phyloP scores from a whole-genome alignment of 176 grass and related monocot species.

The Dendrocalamus sinicus region DNA sequence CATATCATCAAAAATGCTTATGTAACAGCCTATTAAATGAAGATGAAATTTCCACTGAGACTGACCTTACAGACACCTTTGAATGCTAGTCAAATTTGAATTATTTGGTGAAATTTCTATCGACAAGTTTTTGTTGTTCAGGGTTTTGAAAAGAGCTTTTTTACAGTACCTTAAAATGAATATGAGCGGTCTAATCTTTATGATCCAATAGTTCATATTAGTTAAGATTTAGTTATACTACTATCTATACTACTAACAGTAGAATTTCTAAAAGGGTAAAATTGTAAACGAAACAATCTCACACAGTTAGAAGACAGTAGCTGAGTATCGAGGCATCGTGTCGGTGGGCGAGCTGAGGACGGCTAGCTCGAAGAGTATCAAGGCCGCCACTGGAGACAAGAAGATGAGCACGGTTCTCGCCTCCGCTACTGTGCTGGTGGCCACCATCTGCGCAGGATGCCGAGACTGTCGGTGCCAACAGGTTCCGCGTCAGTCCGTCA shows the following conservation, averaged over 20 bases:
- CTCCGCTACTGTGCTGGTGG: constrained; percentile 71
- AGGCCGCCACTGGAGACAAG: background rate
- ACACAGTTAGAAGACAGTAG: too few relatives aligned
- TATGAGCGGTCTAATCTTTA: too few relatives aligned
- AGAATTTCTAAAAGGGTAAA: too few relatives aligned
- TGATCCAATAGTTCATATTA: too few relatives aligned
- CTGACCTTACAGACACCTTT: background rate
- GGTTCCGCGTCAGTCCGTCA: constrained; percentile 54
- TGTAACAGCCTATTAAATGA: too few relatives aligned
- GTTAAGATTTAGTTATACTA: too few relatives aligned
- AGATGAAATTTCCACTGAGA: too few relatives aligned
- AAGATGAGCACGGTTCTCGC: constrained; percentile 60
- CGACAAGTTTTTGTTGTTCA: background rate
- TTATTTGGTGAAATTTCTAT: background rate
- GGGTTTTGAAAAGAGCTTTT: background rate
- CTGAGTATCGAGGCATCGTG: constrained; percentile 40
- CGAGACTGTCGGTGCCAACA: constrained; percentile 54
- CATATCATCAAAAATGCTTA: too few relatives aligned
- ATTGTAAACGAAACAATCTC: too few relatives aligned
- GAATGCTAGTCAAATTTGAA: background rate
- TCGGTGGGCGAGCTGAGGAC: constrained; percentile 53
- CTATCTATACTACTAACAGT: too few relatives aligned
- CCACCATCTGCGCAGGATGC: constrained; percentile 93
- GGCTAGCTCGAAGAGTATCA: background rate
- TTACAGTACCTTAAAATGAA: too few relatives aligned